Percentiles rank a stretch among this genome's conserved stretches.
Conservation (phyloP, 208 protist species). For the Leishmania tropica region DNA sequence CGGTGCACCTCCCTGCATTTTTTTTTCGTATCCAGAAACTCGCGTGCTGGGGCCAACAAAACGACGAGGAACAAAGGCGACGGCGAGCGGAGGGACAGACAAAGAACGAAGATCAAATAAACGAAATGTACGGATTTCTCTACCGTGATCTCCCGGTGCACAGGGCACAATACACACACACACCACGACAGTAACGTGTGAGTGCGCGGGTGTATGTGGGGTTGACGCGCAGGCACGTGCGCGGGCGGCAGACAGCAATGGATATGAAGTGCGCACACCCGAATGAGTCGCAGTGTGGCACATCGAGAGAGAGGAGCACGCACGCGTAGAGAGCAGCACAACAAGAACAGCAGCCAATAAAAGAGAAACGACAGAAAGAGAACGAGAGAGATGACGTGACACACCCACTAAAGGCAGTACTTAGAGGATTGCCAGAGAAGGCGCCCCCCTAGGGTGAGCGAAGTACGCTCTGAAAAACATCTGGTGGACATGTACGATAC, state of each 20-base stretch:
- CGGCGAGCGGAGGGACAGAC: background rate
- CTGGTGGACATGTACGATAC: background rate
- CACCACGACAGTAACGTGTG: background rate
- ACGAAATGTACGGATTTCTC: conserved; percentile 7
- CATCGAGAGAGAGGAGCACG: background rate
- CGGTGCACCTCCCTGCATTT: conserved; percentile 36
- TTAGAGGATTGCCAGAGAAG: background rate
- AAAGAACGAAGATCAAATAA: conserved; percentile 20
- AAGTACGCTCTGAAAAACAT: background rate
- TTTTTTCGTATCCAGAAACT: background rate
- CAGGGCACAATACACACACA: background rate
- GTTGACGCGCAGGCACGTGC: background rate
- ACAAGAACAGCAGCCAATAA: background rate
- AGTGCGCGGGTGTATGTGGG: background rate
- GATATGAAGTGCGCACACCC: background rate
- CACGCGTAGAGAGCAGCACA: background rate
- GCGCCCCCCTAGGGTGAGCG: too few relatives aligned
- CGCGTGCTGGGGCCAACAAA: background rate
- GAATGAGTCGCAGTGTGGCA: background rate
- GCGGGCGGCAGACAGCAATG: background rate
- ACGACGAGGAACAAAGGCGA: background rate
- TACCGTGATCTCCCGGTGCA: conserved; percentile 5
- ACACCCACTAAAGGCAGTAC: background rate
- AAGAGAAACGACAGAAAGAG: background rate
- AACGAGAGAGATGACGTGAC: background rate